Conservation (phyloP, 1,284 basidiomycete genomes). For the Austroboletus sp. region DNA sequence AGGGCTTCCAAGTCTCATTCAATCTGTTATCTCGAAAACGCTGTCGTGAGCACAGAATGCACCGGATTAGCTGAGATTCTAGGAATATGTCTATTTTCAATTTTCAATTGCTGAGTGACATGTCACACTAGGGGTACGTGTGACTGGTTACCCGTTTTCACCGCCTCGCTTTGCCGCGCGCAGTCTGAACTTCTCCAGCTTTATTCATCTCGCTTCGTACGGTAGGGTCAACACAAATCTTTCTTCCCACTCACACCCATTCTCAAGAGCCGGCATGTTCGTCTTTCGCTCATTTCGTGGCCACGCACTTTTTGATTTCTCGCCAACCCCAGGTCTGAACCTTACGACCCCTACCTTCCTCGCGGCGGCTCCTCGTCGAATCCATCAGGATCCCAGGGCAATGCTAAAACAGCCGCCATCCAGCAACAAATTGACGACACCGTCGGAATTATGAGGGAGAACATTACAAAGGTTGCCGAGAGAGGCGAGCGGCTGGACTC, state of each 20-base stretch:
- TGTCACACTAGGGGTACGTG: neutral
- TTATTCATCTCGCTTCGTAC: constrained; percentile 12
- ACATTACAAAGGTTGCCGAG: constrained; percentile 93
- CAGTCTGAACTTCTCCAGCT: constrained; percentile 20
- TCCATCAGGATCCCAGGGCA: constrained; percentile 45
- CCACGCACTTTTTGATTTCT: constrained; percentile 4
- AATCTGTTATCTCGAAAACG: too few species aligned
- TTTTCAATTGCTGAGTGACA: too few species aligned
- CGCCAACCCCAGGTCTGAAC: constrained; percentile 64
- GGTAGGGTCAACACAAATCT: constrained; percentile 14
- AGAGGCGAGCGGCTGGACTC: constrained; percentile 90
- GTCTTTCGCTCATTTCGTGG: constrained; percentile 13
- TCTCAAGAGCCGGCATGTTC: constrained; percentile 21
- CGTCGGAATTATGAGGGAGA: constrained; percentile 94
- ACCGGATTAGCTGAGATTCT: too few species aligned
- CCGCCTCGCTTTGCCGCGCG: constrained; percentile 7
- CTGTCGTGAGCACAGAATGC: too few species aligned
- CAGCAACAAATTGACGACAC: constrained; percentile 93
- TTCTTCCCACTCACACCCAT: neutral
- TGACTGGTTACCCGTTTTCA: constrained; percentile 14
- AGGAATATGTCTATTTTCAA: too few species aligned
- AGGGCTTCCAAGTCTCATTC: too few species aligned
- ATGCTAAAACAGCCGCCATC: constrained; percentile 85
- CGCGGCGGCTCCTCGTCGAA: constrained; percentile 65
- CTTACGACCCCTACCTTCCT: constrained; percentile 93